Evolutionary conservation across 352 stramenopile genomes (phyloP).

Genomic region (Globisporangium uncinulatum): DNA sequence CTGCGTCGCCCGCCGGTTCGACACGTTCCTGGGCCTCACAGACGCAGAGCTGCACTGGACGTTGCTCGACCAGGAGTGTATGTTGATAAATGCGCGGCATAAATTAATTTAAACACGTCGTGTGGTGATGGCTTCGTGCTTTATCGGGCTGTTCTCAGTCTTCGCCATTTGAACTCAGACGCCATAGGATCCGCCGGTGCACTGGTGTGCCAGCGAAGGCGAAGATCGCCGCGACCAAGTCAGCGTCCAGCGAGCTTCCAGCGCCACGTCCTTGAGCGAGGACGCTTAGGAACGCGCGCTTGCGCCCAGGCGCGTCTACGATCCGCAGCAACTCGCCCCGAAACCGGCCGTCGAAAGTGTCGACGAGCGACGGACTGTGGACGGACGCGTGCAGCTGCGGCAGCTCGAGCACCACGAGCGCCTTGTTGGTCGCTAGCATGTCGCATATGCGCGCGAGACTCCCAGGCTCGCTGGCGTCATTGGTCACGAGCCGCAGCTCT

Average conservation of each 20-base stretch:
- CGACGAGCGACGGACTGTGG: neutral
- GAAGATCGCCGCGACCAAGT: slow-evolving; percentile 1
- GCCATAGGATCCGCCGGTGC: slow-evolving; percentile 4
- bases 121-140: too few relatives aligned
- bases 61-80: neutral
- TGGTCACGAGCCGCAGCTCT: slow-evolving; percentile 1
- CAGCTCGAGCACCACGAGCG: neutral
- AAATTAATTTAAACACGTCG: too few relatives aligned
- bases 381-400: neutral
- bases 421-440: slow-evolving; percentile 3
- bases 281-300: slow-evolving; percentile 1
- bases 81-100: neutral
- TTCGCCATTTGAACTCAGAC: neutral
- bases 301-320: accelerated
- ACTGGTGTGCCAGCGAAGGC: slow-evolving; percentile 3
- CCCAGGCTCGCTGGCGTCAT: neutral
- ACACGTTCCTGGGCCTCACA: neutral
- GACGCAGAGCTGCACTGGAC: neutral
- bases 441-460: neutral
- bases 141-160: too few relatives aligned
- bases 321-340: slow-evolving; percentile 1
- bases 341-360: neutral
- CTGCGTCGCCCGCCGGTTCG: neutral
- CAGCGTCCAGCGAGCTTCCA: neutral
- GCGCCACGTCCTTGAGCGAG: neutral